Base-by-base conservation (phyloP, 177 flowering plant species). In the Vitis hybrid region DNA sequence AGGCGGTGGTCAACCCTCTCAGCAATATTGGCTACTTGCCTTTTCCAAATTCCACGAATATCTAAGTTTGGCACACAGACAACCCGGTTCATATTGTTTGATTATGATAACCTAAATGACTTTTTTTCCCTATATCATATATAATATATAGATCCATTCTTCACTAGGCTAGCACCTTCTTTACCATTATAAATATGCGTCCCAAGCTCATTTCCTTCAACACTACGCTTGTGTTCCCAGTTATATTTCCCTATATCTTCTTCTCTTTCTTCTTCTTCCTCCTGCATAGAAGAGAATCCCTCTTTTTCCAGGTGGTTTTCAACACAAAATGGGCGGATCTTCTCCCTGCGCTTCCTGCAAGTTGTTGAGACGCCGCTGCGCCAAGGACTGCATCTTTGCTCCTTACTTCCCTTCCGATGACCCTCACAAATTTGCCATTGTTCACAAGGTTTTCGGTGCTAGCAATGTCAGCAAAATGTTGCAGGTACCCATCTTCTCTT, bases 331-430 rank as follows among this genome's bases (percentile, higher is more conserved):
- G 73, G 81, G 77, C 0, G 87, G 87, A 32, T 72, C 73, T 60
- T 84, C 90, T 10, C 91, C 94, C 0, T 89, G 94, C 27, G 90
- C 90, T 9, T 84, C 92, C 57, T 89, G 94, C 89, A 86, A 86
- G 71, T 61, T 88, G 57, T 64, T 89, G 58, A 67, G 92, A n/a
- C 88, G 94, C 12, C 86, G 91, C 21, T 89, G 94, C 64, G 83
- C 88, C 56, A 79, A 82, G 68, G 87, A 86, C 72, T 89, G 94
- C 80, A 72, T 88, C 60, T 86, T 89, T 57, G 89, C 91, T 16
- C 94, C 94, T 59, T 86, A 86, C 72, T 89, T 89, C 79, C 91
- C 89, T 62, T 72, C 91, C 3, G 78, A 82, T 49, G 88, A 86
- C 12, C 83, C 85, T 19, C 85, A 76, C n/a, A 86, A 82, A 78